These are phyloP conservation scores for Jacaranda copaia DNA, from an alignment of 257 asterid species.

Conservation along the genomic window DNA sequence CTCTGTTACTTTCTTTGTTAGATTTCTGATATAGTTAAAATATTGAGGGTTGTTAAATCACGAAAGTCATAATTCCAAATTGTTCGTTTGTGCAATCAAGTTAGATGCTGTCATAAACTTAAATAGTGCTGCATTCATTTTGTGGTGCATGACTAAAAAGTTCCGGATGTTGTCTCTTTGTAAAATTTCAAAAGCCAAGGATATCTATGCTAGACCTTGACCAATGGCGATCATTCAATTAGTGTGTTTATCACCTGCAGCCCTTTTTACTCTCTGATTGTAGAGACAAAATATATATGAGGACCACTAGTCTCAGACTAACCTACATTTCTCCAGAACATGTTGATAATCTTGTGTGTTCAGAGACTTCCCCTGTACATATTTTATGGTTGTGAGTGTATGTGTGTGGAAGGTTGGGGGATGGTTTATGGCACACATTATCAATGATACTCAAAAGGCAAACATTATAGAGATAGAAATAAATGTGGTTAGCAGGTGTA, in stretches of 20 bases:
- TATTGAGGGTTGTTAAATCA: not conserved
- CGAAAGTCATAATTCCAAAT: not conserved
- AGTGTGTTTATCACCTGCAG: too few species aligned
- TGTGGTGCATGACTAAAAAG: conserved; percentile 3
- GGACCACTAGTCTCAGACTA: conserved; percentile 6
- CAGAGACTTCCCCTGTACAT: not conserved
- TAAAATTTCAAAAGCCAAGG: not conserved
- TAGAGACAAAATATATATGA: not conserved
- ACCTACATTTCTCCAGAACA: not conserved
- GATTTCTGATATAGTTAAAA: not conserved
- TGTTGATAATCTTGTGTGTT: not conserved
- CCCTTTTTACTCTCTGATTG: not conserved
- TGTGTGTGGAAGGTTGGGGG: not conserved
- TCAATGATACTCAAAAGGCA: not conserved
- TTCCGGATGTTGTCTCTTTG: not conserved
- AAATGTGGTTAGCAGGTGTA: conserved; percentile 6
- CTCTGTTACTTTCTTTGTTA: conserved; percentile 1
- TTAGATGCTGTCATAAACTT: conserved; percentile 2
- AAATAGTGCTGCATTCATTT: conserved; percentile 14
- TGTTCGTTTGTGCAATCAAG: not conserved
- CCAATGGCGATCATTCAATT: not conserved
- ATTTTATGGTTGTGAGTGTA: not conserved
- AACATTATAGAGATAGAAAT: not conserved
- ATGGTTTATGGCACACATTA: conserved; percentile 1
- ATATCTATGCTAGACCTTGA: conserved; percentile 23